A percentile compares a stretch with the other conserved stretches of the same genome.
These are phyloP conservation scores for Lentinula novae-zelandiae DNA, from an alignment of 1,284 basidiomycete genomes.

Conservation along the genomic window DNA sequence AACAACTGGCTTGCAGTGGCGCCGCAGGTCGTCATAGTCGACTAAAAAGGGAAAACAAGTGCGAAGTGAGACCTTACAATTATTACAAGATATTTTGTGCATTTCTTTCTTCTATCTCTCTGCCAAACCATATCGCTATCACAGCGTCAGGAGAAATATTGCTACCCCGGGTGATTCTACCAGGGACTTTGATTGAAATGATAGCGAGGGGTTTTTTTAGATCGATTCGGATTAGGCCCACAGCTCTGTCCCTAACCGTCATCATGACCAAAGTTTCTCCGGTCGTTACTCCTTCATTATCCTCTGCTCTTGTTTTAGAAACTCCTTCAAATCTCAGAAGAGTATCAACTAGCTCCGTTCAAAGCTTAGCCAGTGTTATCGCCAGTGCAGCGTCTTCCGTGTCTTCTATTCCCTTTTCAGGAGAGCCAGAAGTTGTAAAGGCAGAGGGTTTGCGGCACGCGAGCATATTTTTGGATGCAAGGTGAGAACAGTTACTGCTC, in stretches of 20 bases:
- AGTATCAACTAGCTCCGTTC: slow-evolving; percentile 29
- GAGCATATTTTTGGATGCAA: slow-evolving; percentile 59
- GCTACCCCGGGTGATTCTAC: background rate
- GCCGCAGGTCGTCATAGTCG: too few species aligned
- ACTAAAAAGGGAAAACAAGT: too few species aligned
- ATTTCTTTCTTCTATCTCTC: too few species aligned
- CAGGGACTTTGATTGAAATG: background rate
- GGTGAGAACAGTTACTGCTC: slow-evolving; percentile 46
- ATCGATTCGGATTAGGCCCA: background rate
- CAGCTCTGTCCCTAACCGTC: slow-evolving; percentile 8
- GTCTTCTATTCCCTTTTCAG: slow-evolving; percentile 38
- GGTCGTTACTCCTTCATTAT: slow-evolving; percentile 17
- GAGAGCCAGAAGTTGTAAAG: slow-evolving; percentile 39
- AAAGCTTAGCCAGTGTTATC: slow-evolving; percentile 29
- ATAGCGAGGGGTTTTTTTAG: background rate
- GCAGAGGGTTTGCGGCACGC: slow-evolving; percentile 68
- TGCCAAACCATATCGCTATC: too few species aligned
- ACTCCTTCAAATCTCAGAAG: slow-evolving; percentile 18
- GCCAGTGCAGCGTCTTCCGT: slow-evolving; percentile 35
- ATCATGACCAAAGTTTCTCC: slow-evolving; percentile 16
- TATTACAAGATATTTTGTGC: too few species aligned
- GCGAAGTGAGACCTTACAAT: too few species aligned
- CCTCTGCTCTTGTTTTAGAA: slow-evolving; percentile 2
- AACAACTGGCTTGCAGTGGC: too few species aligned
- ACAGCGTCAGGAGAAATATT: background rate